phyloP scores from a whole-genome alignment of 176 grass and related monocot species.

The Panicum miliaceum region DNA sequence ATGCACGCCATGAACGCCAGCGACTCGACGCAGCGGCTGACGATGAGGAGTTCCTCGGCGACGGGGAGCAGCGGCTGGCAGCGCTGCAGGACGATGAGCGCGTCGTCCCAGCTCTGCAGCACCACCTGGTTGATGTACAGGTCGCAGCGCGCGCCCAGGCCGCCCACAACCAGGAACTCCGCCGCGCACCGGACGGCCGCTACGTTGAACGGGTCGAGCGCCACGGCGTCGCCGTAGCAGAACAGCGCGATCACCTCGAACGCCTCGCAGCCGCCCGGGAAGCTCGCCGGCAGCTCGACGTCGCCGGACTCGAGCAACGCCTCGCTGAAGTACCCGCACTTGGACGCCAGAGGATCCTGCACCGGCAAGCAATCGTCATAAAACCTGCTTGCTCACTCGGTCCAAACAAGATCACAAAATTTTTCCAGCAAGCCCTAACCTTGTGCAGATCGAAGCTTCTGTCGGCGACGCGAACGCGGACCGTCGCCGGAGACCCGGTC shows the following conservation, averaged over 20 bases:
- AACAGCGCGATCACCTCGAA: constrained; percentile 86
- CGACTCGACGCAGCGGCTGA: constrained; percentile 88
- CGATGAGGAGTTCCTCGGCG: constrained; percentile 83
- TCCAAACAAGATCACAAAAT: neutral
- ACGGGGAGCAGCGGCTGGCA: constrained; percentile 65
- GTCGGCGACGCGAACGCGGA: constrained; percentile 55
- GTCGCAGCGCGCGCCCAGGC: constrained; percentile 73
- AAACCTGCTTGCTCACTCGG: neutral
- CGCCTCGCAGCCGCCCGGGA: constrained; percentile 65
- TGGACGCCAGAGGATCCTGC: constrained; percentile 65
- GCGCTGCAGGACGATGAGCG: constrained; percentile 83
- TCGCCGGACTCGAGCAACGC: constrained; percentile 40
- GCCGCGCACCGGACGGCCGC: constrained; percentile 77
- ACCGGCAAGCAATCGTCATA: neutral
- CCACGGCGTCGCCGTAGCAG: constrained; percentile 69
- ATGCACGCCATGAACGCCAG: constrained; percentile 99
- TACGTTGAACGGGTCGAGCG: constrained; percentile 86
- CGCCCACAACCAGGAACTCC: constrained; percentile 64
- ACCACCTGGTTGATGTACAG: constrained; percentile 97
- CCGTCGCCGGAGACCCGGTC: constrained; percentile 57
- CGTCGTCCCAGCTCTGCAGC: constrained; percentile 91
- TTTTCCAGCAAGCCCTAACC: constrained; percentile 40
- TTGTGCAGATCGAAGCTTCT: constrained; percentile 75
- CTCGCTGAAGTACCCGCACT: constrained; percentile 68
- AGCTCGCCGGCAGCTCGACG: constrained; percentile 57